Evolutionary conservation across 2,329 filamentous ascomycete genomes (phyloP), one percentile per base, ranked within the genome.

Genomic region (Penicillium sclerotiorum): DNA sequence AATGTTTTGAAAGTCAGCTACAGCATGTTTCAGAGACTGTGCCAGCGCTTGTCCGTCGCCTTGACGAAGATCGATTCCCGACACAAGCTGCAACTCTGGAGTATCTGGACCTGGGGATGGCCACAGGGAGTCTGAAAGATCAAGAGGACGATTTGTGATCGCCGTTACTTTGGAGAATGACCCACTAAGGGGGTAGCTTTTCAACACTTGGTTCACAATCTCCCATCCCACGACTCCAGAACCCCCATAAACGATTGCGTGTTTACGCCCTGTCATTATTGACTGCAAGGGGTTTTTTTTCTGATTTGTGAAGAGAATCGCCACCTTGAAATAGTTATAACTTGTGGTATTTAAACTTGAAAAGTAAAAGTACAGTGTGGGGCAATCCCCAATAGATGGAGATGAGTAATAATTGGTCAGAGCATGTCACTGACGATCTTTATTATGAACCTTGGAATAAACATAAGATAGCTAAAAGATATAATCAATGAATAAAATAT

Each of bases 201-300:
- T 50, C 3, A 76, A 49, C 5, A 74, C 60, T 45, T 73, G 66
- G 49, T 75, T 69, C 20, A 73, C 61, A 18, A 74, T 62, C 8
- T 71, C 66, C 73, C 72, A 76, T 22, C 72, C 72, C 38, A 67
- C 65, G 6, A 76, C 58, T 8, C 73, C 71, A 2, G 69, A 71
- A 28, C 72, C 72, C 25, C 73, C 73, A 36, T 69, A 74, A n/a
- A 76, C 63, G 15, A 75, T 64, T 2, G 73, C 73, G 33, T 73
- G 61, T 12, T 59, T 48, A n/a, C n/a, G n/a, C n/a, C n/a, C n/a
- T n/a, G n/a, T n/a, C n/a, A n/a, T n/a, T n/a, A n/a, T n/a, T n/a
- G n/a, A n/a, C n/a, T n/a, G n/a, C n/a, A n/a, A n/a, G n/a, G n/a
- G n/a, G n/a, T n/a, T n/a, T n/a, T n/a, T n/a, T n/a, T n/a, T n/a